A percentile compares a stretch with the other conserved stretches of the same genome.
These are phyloP conservation scores for Fusarium zealandicum DNA, from an alignment of 2,329 filamentous ascomycete genomes.

Conservation along the genomic window DNA sequence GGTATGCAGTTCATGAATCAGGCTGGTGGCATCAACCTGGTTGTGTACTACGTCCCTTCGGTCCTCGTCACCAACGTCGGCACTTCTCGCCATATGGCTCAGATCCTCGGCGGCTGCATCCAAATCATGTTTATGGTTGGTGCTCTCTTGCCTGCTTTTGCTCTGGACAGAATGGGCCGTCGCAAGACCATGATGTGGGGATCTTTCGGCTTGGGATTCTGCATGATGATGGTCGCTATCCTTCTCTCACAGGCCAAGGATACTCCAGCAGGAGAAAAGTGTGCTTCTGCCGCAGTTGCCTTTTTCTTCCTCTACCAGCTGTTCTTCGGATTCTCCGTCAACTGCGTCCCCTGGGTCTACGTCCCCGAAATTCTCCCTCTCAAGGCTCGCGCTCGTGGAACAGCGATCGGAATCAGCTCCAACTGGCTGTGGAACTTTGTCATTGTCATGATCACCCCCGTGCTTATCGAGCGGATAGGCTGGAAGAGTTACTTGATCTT, in stretches of 20 bases:
- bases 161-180: slow-evolving; percentile 49
- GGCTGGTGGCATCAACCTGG: slow-evolving; percentile 55
- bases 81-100: slow-evolving; percentile 37
- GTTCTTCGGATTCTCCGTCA: slow-evolving; percentile 26
- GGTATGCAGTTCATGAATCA: slow-evolving; percentile 48
- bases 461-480: slow-evolving; percentile 9
- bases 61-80: slow-evolving; percentile 46
- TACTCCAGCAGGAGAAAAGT: slow-evolving; percentile 13
- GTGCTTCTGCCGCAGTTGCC: slow-evolving; percentile 25
- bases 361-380: slow-evolving; percentile 27
- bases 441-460: neutral
- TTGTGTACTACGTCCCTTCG: slow-evolving; percentile 47
- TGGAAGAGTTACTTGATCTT: slow-evolving; percentile 24
- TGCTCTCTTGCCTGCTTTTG: slow-evolving; percentile 44
- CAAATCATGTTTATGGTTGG: slow-evolving; percentile 51
- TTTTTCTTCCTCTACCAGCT: slow-evolving; percentile 29
- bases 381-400: slow-evolving; percentile 21
- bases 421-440: no score
- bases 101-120: slow-evolving; percentile 48
- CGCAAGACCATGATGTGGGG: slow-evolving; percentile 55
- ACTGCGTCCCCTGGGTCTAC: slow-evolving; percentile 28
- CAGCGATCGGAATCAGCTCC: slow-evolving; percentile 9
- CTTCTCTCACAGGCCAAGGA: slow-evolving; percentile 28
- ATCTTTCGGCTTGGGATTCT: slow-evolving; percentile 38
- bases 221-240: slow-evolving; percentile 35